A percentile compares a stretch with the other conserved stretches of the same genome.
Conservation (phyloP, 2,329 filamentous ascomycete genomes). For the Hypoxylon sp. region DNA sequence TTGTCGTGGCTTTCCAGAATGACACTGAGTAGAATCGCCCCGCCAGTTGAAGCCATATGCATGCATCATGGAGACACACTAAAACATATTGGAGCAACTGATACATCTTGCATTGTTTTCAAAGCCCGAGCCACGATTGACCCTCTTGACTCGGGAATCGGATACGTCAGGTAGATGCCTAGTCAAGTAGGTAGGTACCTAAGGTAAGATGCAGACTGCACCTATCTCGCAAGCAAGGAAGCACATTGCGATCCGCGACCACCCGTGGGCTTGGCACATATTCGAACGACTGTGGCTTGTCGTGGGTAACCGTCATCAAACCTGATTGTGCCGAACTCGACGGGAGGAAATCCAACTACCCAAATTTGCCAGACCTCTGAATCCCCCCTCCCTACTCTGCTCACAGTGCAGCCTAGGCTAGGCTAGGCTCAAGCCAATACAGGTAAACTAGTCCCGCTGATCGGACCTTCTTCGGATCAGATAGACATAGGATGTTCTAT, state of each 20-base stretch:
- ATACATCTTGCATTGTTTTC: conserved; percentile 8
- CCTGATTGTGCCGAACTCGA: conserved; percentile 11
- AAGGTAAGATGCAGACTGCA: conserved; percentile 8
- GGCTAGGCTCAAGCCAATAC: conserved; percentile 4
- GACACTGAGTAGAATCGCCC: conserved; percentile 3
- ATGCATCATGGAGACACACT: conserved; percentile 1
- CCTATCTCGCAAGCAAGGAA: conserved; percentile 7
- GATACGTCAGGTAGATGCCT: conserved; percentile 4
- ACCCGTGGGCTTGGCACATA: conserved; percentile 1
- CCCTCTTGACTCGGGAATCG: conserved; percentile 3
- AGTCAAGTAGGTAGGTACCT: conserved; percentile 2
- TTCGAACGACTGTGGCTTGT: conserved; percentile 9
- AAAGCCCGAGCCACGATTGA: conserved; percentile 11
- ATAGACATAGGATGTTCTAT: no score
- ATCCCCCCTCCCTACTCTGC: neutral
- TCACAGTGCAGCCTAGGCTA: no score
- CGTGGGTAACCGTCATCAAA: neutral
- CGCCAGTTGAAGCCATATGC: conserved; percentile 7
- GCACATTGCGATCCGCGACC: conserved; percentile 12
- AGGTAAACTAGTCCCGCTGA: conserved; percentile 2
- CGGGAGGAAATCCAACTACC: conserved; percentile 4
- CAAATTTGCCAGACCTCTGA: conserved; percentile 9
- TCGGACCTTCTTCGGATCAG: conserved; percentile 16
- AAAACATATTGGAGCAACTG: conserved; percentile 8
- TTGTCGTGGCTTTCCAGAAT: conserved; percentile 3